Evolutionary conservation across 108 stramenopile genomes (phyloP), one percentile per base, ranked within the genome.

Genomic region (Stephanodiscus triporus): DNA sequence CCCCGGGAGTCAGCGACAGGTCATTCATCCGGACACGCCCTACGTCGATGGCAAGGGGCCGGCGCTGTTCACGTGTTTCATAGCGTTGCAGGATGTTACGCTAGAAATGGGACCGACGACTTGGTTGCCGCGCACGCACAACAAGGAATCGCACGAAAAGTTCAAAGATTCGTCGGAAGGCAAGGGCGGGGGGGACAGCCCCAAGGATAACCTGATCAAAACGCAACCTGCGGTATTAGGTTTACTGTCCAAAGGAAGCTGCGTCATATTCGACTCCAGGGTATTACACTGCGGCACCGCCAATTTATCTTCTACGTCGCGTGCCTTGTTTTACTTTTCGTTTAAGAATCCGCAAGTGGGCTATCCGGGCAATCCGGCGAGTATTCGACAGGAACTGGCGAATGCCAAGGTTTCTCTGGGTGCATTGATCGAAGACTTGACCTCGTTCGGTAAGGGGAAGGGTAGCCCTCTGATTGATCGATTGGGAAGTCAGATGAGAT

Each of bases 21-120:
- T 91, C 20, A 68, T 89, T 32, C 94, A 95, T 82, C 94, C 91
- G 27, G 94, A 95, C 72, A 94, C 90, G 16, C 93, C 93, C 1
- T 76, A 34, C 50, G 54, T 64, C 13, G 71, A 80, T 6, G 78
- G 78, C 17, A 77, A 70, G 34, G 89, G 85, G 6, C 79, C 89
- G 10, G 87, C 86, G 9, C 54, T 95, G 67, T 78, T 72, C 38
- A 95, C 94, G 7, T 92, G 91, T 57, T 95, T 95, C 62, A 79
- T 91, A 38, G 87, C 94, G 30, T 72, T 95, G 54, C 94, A 95
- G 65, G 90, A 95, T 68, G 83, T 91, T 13, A 69, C 73, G 6
- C 6, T 66, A 56, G 86, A 89, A 26, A 95, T 95, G 94, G 94
- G 91, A 19, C 94, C 94, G 16, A 95, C 94, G 10, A 81, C 80